Conservation (phyloP, 495 filamentous ascomycete species). For the Barbatosphaeria neglecta region DNA sequence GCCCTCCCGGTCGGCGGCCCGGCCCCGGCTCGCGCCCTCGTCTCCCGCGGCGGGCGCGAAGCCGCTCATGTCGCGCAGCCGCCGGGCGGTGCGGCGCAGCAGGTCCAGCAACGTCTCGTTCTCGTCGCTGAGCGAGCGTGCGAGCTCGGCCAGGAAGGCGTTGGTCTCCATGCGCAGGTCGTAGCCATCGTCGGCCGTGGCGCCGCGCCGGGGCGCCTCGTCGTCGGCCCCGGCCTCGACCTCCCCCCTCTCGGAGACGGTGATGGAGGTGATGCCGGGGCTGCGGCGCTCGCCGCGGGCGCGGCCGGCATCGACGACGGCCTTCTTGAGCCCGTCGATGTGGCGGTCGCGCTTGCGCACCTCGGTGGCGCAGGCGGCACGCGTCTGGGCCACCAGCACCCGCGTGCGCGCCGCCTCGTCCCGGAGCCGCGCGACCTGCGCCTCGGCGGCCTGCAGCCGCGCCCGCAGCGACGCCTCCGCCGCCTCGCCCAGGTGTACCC, state of each 20-base stretch:
- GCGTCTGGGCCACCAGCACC: conserved; percentile 64
- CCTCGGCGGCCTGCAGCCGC: conserved; percentile 61
- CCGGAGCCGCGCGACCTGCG: conserved; percentile 53
- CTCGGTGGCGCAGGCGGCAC: conserved; percentile 81
- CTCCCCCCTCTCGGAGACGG: conserved; percentile 32
- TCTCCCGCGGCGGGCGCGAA: too few species aligned
- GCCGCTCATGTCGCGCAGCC: conserved; percentile 65
- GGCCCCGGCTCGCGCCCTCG: too few species aligned
- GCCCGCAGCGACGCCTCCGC: conserved; percentile 57
- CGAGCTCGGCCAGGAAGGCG: conserved; percentile 80
- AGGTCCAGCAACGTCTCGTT: conserved; percentile 75
- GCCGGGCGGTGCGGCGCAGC: conserved; percentile 56
- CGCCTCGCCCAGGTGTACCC: conserved; percentile 61
- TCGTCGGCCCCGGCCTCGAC: conserved; percentile 19
- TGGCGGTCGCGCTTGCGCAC: conserved; percentile 83
- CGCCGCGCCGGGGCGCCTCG: conserved; percentile 28
- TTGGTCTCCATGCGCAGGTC: conserved; percentile 78
- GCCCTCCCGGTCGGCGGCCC: conserved; percentile 21
- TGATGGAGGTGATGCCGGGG: conserved; percentile 42
- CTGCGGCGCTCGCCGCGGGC: conserved; percentile 35
- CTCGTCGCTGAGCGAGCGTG: conserved; percentile 81
- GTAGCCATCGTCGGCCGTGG: conserved; percentile 50
- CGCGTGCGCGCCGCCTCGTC: conserved; percentile 75
- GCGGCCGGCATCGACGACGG: conserved; percentile 41
- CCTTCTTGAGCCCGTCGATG: conserved; percentile 76